Conservation (phyloP, 2,329 filamentous ascomycete genomes). For the Phyllosticta capitalensis region DNA sequence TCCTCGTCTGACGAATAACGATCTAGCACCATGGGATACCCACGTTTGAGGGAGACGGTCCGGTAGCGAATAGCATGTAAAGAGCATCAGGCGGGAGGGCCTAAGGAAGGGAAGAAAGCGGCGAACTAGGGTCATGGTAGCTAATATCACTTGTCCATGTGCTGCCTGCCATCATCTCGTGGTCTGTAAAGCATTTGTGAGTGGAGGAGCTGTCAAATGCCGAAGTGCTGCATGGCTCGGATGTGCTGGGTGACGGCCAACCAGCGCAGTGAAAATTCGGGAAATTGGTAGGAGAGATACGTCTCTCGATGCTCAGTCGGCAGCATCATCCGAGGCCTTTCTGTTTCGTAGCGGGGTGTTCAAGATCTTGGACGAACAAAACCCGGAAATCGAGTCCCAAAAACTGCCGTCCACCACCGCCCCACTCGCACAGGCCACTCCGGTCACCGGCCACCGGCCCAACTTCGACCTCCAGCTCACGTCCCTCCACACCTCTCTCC, state of each 20-base stretch:
- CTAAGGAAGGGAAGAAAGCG: neutral
- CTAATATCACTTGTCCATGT: neutral
- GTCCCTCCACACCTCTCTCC: neutral
- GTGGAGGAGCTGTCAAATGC: neutral
- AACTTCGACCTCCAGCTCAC: slow-evolving; percentile 1
- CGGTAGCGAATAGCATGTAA: neutral
- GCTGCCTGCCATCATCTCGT: no score
- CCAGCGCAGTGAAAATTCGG: neutral
- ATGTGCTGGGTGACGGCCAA: neutral
- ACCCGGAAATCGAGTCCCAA: neutral
- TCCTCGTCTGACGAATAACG: neutral
- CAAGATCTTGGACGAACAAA: neutral
- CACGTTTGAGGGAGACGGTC: neutral
- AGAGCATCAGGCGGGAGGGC: neutral
- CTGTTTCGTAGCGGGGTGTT: neutral
- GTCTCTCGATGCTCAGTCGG: neutral
- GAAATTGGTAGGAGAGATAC: neutral
- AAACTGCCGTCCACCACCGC: slow-evolving; percentile 5
- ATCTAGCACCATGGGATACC: neutral
- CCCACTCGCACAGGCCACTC: neutral
- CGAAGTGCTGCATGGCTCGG: neutral
- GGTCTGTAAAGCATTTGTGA: no score
- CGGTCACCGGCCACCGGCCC: neutral
- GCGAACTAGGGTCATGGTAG: neutral
- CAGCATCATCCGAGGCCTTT: neutral